Evolutionary conservation across 169 alveolate species (phyloP).

Genomic region (Hepatocystis sp.): DNA sequence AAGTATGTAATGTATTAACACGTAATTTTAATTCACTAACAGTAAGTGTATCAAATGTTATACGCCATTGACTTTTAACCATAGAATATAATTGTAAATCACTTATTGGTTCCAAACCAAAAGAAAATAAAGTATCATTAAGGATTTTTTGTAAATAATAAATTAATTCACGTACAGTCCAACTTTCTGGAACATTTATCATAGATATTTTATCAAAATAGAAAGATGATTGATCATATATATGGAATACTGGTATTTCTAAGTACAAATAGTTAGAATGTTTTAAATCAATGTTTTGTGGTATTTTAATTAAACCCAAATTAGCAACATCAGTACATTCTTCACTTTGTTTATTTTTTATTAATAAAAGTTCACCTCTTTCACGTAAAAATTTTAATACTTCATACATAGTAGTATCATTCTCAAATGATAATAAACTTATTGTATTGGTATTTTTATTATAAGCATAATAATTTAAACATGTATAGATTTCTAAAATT

Average conservation of each 20-base stretch:
- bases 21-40: constrained; percentile 29
- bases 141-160: constrained; percentile 20
- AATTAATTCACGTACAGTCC: constrained; percentile 16
- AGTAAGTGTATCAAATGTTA: constrained; percentile 5
- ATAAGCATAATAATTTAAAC: constrained; percentile 39
- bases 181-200: constrained; percentile 51
- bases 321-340: constrained; percentile 41
- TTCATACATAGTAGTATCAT: constrained; percentile 18
- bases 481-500: constrained; percentile 5
- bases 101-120: constrained; percentile 3
- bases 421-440: constrained; percentile 29
- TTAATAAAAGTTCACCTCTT: constrained; percentile 31
- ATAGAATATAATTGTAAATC: constrained; percentile 36
- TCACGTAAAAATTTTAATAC: constrained; percentile 21
- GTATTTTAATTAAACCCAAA: constrained; percentile 27
- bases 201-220: constrained; percentile 33
- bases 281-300: constrained; percentile 17
- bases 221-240: constrained; percentile 36
- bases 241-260: constrained; percentile 58
- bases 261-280: constrained; percentile 25
- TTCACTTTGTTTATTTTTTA: constrained; percentile 50
- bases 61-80: constrained; percentile 30
- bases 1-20: constrained; percentile 17
- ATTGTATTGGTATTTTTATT: constrained; percentile 24
- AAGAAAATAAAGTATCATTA: constrained; percentile 15